Evolutionary conservation across 2,329 filamentous ascomycete species (phyloP).

Genomic region (Microdochium bolleyi): DNA sequence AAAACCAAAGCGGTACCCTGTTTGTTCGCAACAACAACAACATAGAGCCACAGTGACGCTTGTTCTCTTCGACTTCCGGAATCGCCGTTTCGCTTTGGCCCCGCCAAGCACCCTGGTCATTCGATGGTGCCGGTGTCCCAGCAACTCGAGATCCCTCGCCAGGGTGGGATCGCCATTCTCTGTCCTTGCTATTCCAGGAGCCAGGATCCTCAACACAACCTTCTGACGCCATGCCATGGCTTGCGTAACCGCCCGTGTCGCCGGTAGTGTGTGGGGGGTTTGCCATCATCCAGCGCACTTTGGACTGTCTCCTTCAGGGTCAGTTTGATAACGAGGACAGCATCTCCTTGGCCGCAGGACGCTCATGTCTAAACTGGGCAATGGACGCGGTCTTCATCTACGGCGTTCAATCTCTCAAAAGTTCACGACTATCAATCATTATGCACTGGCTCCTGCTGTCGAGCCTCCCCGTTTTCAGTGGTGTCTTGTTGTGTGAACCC

Average conservation of each 20-base stretch:
- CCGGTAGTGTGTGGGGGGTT: not conserved
- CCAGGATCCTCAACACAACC: not conserved
- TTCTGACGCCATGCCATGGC: not conserved
- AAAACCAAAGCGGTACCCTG: too few species aligned
- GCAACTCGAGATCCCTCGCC: not conserved
- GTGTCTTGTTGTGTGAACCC: not conserved
- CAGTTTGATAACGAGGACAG: too few species aligned
- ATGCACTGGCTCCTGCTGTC: too few species aligned
- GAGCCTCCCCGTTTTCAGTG: too few species aligned
- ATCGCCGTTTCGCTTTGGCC: not conserved
- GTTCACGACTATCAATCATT: too few species aligned
- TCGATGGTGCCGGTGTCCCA: not conserved
- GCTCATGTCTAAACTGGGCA: too few species aligned
- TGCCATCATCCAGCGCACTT: too few species aligned
- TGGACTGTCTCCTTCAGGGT: too few species aligned
- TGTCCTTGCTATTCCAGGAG: not conserved
- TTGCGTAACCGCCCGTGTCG: not conserved
- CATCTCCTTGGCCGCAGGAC: too few species aligned
- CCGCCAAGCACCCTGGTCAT: not conserved
- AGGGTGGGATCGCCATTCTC: not conserved
- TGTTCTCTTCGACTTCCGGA: not conserved
- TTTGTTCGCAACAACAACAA: too few species aligned
- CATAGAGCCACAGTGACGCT: not conserved
- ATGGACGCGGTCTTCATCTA: too few species aligned
- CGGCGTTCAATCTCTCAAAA: too few species aligned